These are phyloP conservation scores for Monosporascus sp. DNA, from an alignment of 2,329 filamentous ascomycete species.

Conservation along the genomic window DNA sequence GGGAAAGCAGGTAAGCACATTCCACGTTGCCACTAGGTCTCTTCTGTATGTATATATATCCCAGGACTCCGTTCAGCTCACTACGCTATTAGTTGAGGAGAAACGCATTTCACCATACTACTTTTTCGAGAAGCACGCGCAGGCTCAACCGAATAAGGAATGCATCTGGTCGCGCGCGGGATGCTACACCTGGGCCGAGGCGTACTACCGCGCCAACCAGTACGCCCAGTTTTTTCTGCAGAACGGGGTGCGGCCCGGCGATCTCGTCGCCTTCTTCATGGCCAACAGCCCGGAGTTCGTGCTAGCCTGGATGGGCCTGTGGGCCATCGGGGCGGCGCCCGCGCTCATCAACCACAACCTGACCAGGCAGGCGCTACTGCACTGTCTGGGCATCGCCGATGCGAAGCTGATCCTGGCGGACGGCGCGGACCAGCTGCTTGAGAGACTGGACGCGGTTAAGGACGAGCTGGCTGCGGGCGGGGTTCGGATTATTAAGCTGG, in stretches of 20 bases:
- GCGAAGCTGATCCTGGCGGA: slow-evolving; percentile 56
- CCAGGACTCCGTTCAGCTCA: slow-evolving; percentile 1
- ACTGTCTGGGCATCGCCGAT: slow-evolving; percentile 57
- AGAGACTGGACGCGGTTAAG: slow-evolving; percentile 53
- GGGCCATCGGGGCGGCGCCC: slow-evolving; percentile 62
- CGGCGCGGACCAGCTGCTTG: slow-evolving; percentile 45
- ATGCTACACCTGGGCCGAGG: slow-evolving; percentile 53
- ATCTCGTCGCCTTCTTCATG: slow-evolving; percentile 63
- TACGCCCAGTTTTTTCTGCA: slow-evolving; percentile 58
- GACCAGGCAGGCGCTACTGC: slow-evolving; percentile 56
- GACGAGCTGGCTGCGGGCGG: slow-evolving; percentile 43
- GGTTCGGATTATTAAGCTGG: slow-evolving; percentile 52
- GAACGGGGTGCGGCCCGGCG: slow-evolving; percentile 51
- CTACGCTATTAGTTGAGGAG: slow-evolving; percentile 35
- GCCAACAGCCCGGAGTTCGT: slow-evolving; percentile 64
- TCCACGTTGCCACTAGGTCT: no score
- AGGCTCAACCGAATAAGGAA: slow-evolving; percentile 45
- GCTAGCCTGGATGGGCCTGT: slow-evolving; percentile 59
- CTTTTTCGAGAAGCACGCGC: slow-evolving; percentile 53
- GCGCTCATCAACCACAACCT: slow-evolving; percentile 70
- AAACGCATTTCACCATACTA: slow-evolving; percentile 60
- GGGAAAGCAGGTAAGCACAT: slow-evolving; percentile 40
- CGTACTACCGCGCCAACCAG: slow-evolving; percentile 51
- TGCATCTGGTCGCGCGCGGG: slow-evolving; percentile 64
- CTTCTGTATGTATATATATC: no score